These are phyloP conservation scores for Otatea glauca DNA, from an alignment of 176 grass and related monocot genomes.

Conservation along the genomic window DNA sequence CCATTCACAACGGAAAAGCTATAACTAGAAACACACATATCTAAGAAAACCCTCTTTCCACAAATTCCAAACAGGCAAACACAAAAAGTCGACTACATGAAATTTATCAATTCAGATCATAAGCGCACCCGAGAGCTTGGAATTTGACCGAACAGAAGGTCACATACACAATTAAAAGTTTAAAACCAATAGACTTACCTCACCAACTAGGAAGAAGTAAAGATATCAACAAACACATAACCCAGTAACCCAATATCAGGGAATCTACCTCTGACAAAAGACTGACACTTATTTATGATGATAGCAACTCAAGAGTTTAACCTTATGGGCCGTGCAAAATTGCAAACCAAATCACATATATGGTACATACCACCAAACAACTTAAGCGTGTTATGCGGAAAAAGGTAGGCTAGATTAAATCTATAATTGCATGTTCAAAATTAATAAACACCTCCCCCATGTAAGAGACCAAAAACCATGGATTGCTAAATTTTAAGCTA, in stretches of 20 bases:
- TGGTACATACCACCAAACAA: conserved; percentile 13
- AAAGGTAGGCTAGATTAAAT: not conserved
- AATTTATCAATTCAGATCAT: not conserved
- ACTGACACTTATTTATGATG: too few species aligned
- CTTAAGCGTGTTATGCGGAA: not conserved
- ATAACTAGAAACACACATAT: conserved; percentile 6
- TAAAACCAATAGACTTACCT: not conserved
- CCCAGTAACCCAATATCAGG: not conserved
- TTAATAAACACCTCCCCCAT: not conserved
- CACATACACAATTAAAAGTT: not conserved
- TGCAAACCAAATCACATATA: conserved; percentile 10
- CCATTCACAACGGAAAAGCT: not conserved
- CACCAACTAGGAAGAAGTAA: not conserved
- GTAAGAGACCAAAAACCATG: not conserved
- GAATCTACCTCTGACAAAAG: not conserved
- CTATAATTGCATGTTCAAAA: conserved; percentile 12
- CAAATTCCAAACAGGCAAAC: not conserved
- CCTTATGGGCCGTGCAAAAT: not conserved
- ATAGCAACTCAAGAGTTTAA: too few species aligned
- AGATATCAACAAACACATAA: not conserved
- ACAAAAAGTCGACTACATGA: not conserved
- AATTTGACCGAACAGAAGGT: not conserved
- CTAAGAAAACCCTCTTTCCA: conserved; percentile 8
- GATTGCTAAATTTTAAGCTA: conserved; percentile 8
- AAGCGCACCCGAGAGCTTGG: not conserved